Base-by-base conservation (phyloP, 495 filamentous ascomycete genomes). In the Hypoxylon fuscum region DNA sequence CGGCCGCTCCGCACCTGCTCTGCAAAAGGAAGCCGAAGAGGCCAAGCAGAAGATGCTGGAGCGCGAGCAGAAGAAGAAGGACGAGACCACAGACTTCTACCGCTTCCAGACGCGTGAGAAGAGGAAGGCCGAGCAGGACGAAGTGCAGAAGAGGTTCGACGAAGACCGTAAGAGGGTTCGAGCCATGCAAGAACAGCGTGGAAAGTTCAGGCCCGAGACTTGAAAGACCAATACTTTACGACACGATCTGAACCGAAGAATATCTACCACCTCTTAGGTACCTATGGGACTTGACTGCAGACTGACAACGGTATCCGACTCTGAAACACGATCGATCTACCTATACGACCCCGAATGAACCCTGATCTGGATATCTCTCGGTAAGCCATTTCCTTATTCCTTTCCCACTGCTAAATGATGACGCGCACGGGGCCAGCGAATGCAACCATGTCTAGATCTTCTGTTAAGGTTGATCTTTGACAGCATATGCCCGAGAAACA, bases 21-120 rank as follows among this genome's bases (percentile, higher is more conserved):
- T 85, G 41, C 83, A 87, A 58, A 89, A 90, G 65, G 91, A 92
- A 67, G 88, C 89, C 9, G 84, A 88, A 74, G 86, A 84, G 69
- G 81, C 88, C 65, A 84, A 85, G 59, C 84, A 86, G 75, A 86
- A 86, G 79, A 87, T 92, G 83, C 81, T 90, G 70, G 87, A 92
- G 78, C 86, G 83, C 76, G 76, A 81, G 41, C 79, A 83, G 68
- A 84, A 83, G 73, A 86, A 83, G 76, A 86, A 80, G 76, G 76
- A 81, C 41, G 88, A 86, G 6, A 74, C 86, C 63, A 83, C 84
- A 29, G 89, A 92, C 67, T 98, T 98, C 73, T 98, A 98, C 73
- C 86, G 93, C 56, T 98, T 97, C 81, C 95, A 98, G 83, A 82
- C 84, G 62, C 77, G 94, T 44, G 93, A 98, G 80, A 89, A 88